phyloP scores from a whole-genome alignment of 805 yeast genomes.

The Yamadazyma takamatsuzukensis region DNA sequence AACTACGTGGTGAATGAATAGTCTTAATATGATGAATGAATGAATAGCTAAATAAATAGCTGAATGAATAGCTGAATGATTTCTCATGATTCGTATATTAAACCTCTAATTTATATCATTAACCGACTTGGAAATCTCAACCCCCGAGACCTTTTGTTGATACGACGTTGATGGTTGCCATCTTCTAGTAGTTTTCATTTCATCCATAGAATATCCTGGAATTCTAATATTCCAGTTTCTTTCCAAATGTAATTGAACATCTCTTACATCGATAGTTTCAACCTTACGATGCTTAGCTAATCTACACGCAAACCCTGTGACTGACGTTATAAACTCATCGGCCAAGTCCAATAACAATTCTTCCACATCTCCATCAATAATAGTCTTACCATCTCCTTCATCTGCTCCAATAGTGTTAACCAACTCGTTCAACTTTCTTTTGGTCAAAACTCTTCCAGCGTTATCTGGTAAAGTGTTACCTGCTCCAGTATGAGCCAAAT shows the following conservation, averaged over 20 bases:
- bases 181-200: constrained; percentile 72
- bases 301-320: constrained; percentile 90
- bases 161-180: constrained; percentile 64
- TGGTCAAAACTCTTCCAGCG: constrained; percentile 79
- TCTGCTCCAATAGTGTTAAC: constrained; percentile 79
- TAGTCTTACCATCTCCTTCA: constrained; percentile 87
- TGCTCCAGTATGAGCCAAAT: constrained; percentile 41
- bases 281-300: constrained; percentile 92
- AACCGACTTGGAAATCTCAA: constrained; percentile 60
- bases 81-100: background rate
- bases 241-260: constrained; percentile 89
- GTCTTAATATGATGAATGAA: background rate
- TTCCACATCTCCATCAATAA: constrained; percentile 93
- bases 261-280: constrained; percentile 82
- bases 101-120: constrained; percentile 31
- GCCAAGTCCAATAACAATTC: constrained; percentile 88
- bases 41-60: background rate
- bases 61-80: background rate
- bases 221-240: constrained; percentile 90
- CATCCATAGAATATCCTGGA: constrained; percentile 92
- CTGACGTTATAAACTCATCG: constrained; percentile 89
- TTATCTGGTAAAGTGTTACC: constrained; percentile 42
- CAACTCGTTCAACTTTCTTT: constrained; percentile 83
- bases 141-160: constrained; percentile 65
- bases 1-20: constrained; percentile 41